phyloP scores from a whole-genome alignment of 73 alveolate genomes.

The Durusdinium trenchii region DNA sequence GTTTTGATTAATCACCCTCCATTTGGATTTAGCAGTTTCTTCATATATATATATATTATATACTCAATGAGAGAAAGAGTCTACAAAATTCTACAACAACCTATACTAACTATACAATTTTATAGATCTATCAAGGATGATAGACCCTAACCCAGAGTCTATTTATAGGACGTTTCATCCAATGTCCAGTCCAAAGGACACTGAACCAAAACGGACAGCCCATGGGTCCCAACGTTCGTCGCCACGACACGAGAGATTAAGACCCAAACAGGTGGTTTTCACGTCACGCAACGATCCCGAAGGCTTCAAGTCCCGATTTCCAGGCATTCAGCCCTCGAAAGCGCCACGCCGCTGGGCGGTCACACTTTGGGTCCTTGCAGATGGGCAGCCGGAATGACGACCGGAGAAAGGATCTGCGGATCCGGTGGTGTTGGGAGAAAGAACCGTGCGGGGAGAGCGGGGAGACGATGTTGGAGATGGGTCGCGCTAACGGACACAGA shows the following conservation, averaged over 20 bases:
- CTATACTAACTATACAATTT: too few relatives aligned
- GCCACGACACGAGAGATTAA: neutral
- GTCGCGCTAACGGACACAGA: too few relatives aligned
- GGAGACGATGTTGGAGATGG: too few relatives aligned
- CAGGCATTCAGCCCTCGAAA: conserved; percentile 43
- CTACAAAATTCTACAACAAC: neutral
- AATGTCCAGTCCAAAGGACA: neutral
- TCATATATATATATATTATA: neutral
- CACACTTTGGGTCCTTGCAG: conserved; percentile 83
- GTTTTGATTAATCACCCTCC: neutral
- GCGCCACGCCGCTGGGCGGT: conserved; percentile 95
- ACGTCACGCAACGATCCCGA: too few relatives aligned
- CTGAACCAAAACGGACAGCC: neutral
- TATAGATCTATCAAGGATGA: too few relatives aligned
- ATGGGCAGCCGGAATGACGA: neutral
- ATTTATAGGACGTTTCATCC: neutral
- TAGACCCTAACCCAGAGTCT: neutral
- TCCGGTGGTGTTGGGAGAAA: too few relatives aligned
- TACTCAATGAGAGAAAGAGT: neutral
- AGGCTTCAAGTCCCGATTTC: too few relatives aligned
- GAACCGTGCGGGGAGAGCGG: too few relatives aligned
- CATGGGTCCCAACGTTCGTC: neutral
- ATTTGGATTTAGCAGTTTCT: neutral
- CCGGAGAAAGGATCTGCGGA: too few relatives aligned
- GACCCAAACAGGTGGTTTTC: too few relatives aligned